Conservation (phyloP, 116 monocot genomes). For the Trichopus zeylanicus region DNA sequence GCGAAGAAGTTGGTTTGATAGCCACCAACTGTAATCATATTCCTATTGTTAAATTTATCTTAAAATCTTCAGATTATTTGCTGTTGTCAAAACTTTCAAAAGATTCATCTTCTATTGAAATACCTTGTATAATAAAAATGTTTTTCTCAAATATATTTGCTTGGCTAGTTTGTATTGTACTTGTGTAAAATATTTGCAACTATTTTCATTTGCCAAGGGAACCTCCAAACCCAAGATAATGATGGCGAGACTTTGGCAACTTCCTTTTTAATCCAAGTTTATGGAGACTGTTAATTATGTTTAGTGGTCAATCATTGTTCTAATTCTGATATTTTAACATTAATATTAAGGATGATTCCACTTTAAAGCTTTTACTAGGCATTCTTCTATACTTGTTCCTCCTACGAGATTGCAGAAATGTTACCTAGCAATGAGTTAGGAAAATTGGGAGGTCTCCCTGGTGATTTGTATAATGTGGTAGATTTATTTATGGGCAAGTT, state of each 20-base stretch:
- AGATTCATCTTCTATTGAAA: too few species aligned
- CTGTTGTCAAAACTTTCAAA: too few species aligned
- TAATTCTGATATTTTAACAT: neutral
- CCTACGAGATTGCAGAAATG: constrained; percentile 39
- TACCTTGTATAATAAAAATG: too few species aligned
- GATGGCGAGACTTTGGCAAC: constrained; percentile 59
- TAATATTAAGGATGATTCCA: neutral
- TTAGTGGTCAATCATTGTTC: constrained; percentile 18
- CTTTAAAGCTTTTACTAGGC: constrained; percentile 41
- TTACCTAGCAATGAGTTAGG: constrained; percentile 27
- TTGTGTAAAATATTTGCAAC: too few species aligned
- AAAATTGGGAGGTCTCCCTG: constrained; percentile 39
- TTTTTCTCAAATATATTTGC: too few species aligned
- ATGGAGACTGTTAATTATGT: constrained; percentile 69
- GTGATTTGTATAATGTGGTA: too few species aligned
- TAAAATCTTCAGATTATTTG: too few species aligned
- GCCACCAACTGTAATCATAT: too few species aligned
- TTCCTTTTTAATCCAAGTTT: constrained; percentile 51
- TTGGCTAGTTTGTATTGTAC: too few species aligned
- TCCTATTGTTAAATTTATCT: too few species aligned
- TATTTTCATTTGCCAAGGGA: constrained; percentile 22
- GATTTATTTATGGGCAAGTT: too few species aligned
- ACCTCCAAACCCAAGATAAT: constrained; percentile 20
- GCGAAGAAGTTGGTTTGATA: too few species aligned
- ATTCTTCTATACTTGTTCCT: constrained; percentile 41